Conservation (phyloP, 2,329 filamentous ascomycete genomes). For the Cladosporium phlei region DNA sequence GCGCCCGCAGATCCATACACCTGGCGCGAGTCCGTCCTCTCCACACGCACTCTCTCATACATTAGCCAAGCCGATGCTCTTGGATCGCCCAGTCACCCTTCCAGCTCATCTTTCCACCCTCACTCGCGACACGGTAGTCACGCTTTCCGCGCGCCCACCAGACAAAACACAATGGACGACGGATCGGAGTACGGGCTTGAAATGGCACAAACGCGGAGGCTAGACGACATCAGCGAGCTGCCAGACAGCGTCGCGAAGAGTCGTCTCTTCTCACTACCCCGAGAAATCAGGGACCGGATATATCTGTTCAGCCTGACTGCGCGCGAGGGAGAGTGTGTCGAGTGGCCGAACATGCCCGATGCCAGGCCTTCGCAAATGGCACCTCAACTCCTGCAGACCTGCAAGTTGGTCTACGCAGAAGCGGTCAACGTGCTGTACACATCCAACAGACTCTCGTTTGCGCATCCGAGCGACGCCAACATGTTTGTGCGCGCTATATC, state of each 20-base stretch:
- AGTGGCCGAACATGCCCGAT: constrained; percentile 28
- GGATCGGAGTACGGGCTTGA: constrained; percentile 24
- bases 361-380: constrained; percentile 19
- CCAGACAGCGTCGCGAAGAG: constrained; percentile 28
- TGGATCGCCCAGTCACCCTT: constrained; percentile 6
- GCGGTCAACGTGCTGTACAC: constrained; percentile 33
- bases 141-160: constrained; percentile 14
- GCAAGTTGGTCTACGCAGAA: constrained; percentile 30
- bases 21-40: constrained; percentile 30
- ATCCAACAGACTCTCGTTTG: constrained; percentile 31
- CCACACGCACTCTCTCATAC: constrained; percentile 32
- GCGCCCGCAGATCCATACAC: constrained; percentile 2
- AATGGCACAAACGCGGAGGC: constrained; percentile 18
- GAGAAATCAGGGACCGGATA: constrained; percentile 34
- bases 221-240: constrained; percentile 15
- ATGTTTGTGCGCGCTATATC: constrained; percentile 34
- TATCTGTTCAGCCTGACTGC: constrained; percentile 30
- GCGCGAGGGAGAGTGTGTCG: constrained; percentile 23
- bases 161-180: constrained; percentile 23
- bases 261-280: constrained; percentile 32
- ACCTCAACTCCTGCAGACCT: constrained; percentile 30
- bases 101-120: constrained; percentile 6
- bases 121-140: constrained; percentile 19
- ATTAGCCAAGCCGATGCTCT: constrained; percentile 25
- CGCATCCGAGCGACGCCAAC: constrained; percentile 36